phyloP scores from a whole-genome alignment of 208 protist species.

The Lotmaria passim region DNA sequence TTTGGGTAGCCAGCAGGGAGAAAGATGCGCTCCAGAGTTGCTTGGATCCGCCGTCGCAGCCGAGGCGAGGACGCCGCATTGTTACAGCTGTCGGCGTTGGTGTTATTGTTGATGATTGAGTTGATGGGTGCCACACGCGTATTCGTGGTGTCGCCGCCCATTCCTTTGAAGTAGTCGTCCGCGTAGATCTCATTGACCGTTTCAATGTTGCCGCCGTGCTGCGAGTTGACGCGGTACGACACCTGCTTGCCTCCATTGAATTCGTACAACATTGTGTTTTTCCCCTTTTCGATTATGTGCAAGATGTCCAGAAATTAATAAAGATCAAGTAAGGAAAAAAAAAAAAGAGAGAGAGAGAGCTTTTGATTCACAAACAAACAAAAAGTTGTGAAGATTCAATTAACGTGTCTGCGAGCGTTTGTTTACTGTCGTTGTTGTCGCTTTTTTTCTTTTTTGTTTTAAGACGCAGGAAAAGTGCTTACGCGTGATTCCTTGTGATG shows the following conservation, averaged over 20 bases:
- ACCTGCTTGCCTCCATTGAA: conserved; percentile 30
- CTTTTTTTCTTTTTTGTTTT: too few relatives aligned
- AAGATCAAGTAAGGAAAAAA: too few relatives aligned
- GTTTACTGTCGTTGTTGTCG: too few relatives aligned
- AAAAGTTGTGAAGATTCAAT: too few relatives aligned
- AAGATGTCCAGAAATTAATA: not conserved
- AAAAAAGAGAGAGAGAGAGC: too few relatives aligned
- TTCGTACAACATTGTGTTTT: conserved; percentile 43
- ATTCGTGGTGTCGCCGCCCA: not conserved
- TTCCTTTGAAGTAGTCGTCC: conserved; percentile 29
- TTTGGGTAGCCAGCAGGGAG: conserved; percentile 67
- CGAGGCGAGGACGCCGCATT: not conserved
- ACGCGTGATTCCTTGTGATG: too few relatives aligned
- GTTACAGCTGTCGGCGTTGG: not conserved
- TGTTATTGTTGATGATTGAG: not conserved
- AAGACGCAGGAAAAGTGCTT: too few relatives aligned
- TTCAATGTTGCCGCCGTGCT: conserved; percentile 27
- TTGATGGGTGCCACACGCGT: not conserved
- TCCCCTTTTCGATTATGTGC: not conserved
- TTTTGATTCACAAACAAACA: too few relatives aligned
- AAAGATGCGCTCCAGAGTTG: conserved; percentile 39
- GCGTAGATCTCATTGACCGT: conserved; percentile 25
- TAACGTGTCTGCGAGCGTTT: too few relatives aligned
- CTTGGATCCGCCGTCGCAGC: conserved; percentile 6
- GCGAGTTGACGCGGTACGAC: conserved; percentile 40